A percentile compares a stretch with the other conserved stretches of the same genome.
phyloP scores from a whole-genome alignment of 2,329 filamentous ascomycete species.

The Periconia sp. region DNA sequence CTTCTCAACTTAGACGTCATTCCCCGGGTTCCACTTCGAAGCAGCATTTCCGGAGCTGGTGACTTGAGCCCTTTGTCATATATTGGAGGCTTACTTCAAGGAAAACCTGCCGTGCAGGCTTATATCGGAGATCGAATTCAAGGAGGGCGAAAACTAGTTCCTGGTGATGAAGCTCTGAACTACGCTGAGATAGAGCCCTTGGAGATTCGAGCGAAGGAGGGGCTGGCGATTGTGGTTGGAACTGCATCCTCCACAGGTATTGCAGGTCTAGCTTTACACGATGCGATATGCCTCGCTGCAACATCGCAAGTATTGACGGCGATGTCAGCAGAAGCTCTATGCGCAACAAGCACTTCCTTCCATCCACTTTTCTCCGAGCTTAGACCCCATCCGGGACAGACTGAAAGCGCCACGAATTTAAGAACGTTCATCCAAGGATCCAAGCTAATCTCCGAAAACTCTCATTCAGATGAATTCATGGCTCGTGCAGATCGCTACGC shows the following conservation, averaged over 20 bases:
- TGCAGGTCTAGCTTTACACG: constrained; percentile 25
- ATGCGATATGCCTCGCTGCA: constrained; percentile 19
- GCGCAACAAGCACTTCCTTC: constrained; percentile 62
- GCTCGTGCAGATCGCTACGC: constrained; percentile 67
- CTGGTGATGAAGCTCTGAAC: constrained; percentile 34
- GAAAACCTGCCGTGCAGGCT: constrained; percentile 52
- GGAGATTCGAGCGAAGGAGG: constrained; percentile 55
- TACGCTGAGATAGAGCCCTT: constrained; percentile 18
- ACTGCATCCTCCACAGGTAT: constrained; percentile 47
- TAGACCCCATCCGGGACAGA: constrained; percentile 67
- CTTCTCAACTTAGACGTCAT: constrained; percentile 46
- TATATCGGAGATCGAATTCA: constrained; percentile 27
- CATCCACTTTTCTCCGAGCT: constrained; percentile 63
- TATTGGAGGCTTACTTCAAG: constrained; percentile 55
- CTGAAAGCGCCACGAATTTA: constrained; percentile 30
- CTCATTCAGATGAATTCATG: constrained; percentile 5
- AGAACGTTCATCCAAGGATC: constrained; percentile 28
- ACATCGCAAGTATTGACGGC: constrained; percentile 64
- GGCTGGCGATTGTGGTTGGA: constrained; percentile 58
- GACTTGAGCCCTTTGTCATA: constrained; percentile 65
- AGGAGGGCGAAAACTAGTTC: constrained; percentile 13
- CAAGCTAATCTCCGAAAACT: constrained; percentile 17
- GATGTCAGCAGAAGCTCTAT: constrained; percentile 65
- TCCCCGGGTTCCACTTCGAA: constrained; percentile 61
- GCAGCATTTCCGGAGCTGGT: constrained; percentile 64